phyloP scores from a whole-genome alignment of 73 alveolate genomes.

The Blepharisma stoltei region DNA sequence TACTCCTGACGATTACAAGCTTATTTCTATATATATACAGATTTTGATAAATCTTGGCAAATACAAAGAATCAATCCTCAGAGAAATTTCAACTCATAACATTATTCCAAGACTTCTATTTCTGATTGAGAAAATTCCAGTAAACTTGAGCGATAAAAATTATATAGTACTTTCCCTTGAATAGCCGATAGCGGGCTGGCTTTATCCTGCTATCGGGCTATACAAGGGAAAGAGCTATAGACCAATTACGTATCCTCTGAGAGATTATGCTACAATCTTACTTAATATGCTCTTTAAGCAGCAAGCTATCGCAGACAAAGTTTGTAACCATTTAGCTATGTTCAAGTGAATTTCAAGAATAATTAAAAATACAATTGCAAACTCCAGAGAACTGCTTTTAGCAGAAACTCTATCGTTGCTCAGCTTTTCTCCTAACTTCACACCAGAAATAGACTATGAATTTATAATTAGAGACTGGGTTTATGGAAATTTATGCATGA shows the following conservation, averaged over 20 bases:
- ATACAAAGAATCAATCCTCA: background rate
- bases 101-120: conserved; percentile 17
- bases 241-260: background rate
- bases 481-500: background rate
- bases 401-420: background rate
- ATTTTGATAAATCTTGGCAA: background rate
- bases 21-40: background rate
- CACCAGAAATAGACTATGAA: background rate
- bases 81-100: background rate
- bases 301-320: background rate
- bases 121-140: conserved; percentile 9
- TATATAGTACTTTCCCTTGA: too few relatives aligned
- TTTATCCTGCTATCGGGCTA: too few relatives aligned
- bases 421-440: conserved; percentile 2
- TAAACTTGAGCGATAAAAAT: background rate
- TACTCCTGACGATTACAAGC: background rate
- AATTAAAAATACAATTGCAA: background rate
- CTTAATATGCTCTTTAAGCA: background rate
- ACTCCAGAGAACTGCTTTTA: background rate
- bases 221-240: too few relatives aligned
- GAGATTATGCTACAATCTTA: background rate
- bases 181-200: too few relatives aligned
- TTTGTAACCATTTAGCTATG: background rate
- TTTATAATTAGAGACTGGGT: conserved; percentile 12
- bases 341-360: background rate